A percentile compares a stretch with the other conserved stretches of the same genome.
Evolutionary conservation across 805 yeast species (phyloP).

Genomic region (Huiozyma naganishii): DNA sequence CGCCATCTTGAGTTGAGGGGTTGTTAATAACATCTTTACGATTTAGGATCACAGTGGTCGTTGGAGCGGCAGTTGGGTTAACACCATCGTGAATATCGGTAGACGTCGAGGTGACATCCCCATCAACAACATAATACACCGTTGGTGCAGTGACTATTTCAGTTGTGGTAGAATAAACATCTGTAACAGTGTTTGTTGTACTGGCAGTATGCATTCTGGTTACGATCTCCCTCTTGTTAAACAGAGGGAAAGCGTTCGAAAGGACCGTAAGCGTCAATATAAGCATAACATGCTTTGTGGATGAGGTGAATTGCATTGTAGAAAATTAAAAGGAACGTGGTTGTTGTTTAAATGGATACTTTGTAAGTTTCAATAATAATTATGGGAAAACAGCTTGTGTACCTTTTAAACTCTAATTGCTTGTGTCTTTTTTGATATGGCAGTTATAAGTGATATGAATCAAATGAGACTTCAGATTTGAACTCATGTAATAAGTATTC

Average conservation of each 20-base stretch:
- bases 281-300: neutral
- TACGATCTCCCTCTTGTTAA: conserved; percentile 32
- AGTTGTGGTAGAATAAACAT: conserved; percentile 32
- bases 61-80: conserved; percentile 27
- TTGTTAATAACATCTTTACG: conserved; percentile 4
- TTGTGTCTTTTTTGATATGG: too few relatives aligned
- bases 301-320: neutral
- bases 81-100: conserved; percentile 28
- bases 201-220: conserved; percentile 48
- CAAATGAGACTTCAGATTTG: too few relatives aligned
- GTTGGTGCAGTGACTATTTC: conserved; percentile 32
- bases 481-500: too few relatives aligned
- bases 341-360: neutral
- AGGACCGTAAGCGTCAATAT: conserved; percentile 3
- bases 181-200: conserved; percentile 36
- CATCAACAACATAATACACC: conserved; percentile 30
- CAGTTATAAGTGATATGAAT: too few relatives aligned
- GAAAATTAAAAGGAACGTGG: neutral
- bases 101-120: conserved; percentile 30
- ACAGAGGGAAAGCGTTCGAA: conserved; percentile 18
- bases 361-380: neutral
- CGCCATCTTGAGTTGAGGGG: neutral
- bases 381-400: neutral
- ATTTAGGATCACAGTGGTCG: conserved; percentile 25
- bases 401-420: neutral